Evolutionary conservation across 768 basidiomycete genomes (phyloP).

Genomic region (Fomitopsis pulvina): DNA sequence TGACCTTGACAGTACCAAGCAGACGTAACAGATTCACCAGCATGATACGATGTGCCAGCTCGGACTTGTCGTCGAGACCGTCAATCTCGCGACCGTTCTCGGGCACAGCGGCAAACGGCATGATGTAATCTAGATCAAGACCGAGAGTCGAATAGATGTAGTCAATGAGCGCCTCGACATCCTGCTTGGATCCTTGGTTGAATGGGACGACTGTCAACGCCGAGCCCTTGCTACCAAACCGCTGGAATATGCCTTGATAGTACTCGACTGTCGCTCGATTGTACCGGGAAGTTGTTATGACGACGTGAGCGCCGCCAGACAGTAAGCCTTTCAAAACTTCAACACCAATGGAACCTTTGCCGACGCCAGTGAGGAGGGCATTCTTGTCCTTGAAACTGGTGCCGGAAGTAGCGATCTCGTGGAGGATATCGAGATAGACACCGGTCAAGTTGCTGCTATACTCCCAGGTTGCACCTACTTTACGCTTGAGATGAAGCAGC

Average conservation of each 20-base stretch:
- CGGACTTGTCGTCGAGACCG: constrained; percentile 92
- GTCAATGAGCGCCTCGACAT: constrained; percentile 95
- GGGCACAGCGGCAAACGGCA: constrained; percentile 97
- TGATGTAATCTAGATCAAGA: constrained; percentile 96
- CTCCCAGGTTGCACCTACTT: constrained; percentile 91
- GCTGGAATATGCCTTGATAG: constrained; percentile 97
- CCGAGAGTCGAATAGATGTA: constrained; percentile 95
- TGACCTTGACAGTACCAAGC: constrained; percentile 94
- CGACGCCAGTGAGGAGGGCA: constrained; percentile 94
- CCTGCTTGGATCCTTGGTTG: constrained; percentile 98
- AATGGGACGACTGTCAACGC: constrained; percentile 97
- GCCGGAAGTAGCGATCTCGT: constrained; percentile 97
- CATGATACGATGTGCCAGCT: constrained; percentile 98
- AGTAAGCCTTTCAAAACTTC: constrained; percentile 96
- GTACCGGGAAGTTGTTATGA: constrained; percentile 97
- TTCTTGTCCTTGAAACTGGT: constrained; percentile 99
- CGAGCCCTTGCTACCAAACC: constrained; percentile 91
- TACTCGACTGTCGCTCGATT: constrained; percentile 94
- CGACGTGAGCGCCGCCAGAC: constrained; percentile 92
- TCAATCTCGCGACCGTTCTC: constrained; percentile 99
- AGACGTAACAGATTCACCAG: constrained; percentile 93
- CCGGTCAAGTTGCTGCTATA: constrained; percentile 96
- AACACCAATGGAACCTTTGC: constrained; percentile 95
- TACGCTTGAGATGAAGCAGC: constrained; percentile 93
- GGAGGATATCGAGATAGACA: constrained; percentile 92